Conservation (phyloP, 225 moss, liverwort and hornwort genomes). For the Ulota crispa region DNA sequence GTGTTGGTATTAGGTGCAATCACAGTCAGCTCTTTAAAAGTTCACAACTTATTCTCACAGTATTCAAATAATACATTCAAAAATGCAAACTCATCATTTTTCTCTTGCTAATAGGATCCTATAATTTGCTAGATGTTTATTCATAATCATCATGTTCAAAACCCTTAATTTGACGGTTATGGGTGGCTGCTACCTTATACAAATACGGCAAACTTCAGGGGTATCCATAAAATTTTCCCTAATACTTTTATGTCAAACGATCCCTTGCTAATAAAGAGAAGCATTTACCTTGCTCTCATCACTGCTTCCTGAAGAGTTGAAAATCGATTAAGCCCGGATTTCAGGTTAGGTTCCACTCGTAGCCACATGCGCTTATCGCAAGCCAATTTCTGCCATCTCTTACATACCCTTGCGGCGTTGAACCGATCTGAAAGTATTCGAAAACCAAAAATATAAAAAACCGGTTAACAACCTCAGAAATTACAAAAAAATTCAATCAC, state of each 20-base stretch:
- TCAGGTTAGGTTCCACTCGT: slow-evolving; percentile 32
- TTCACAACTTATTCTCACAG: too few species aligned
- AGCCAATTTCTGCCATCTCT: slow-evolving; percentile 55
- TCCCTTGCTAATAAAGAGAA: not conserved
- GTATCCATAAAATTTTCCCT: too few species aligned
- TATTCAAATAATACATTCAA: too few species aligned
- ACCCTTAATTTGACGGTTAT: too few species aligned
- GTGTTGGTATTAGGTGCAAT: too few species aligned
- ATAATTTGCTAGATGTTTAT: too few species aligned
- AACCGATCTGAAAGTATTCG: slow-evolving; percentile 48
- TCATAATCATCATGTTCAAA: too few species aligned
- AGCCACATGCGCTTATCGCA: slow-evolving; percentile 60
- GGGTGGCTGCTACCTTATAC: too few species aligned
- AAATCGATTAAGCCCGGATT: slow-evolving; percentile 29
- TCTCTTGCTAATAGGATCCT: too few species aligned
- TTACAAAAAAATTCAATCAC: not conserved
- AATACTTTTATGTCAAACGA: not conserved
- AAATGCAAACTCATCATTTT: too few species aligned
- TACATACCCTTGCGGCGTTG: slow-evolving; percentile 55
- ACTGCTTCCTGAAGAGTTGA: slow-evolving; percentile 51
- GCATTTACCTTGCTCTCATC: slow-evolving; percentile 38
- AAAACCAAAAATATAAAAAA: not conserved
- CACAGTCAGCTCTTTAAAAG: too few species aligned
- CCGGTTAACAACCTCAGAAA: not conserved
- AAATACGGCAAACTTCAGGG: too few species aligned